Base-by-base conservation (phyloP, 208 protist species). In the Leishmania turanica region DNA sequence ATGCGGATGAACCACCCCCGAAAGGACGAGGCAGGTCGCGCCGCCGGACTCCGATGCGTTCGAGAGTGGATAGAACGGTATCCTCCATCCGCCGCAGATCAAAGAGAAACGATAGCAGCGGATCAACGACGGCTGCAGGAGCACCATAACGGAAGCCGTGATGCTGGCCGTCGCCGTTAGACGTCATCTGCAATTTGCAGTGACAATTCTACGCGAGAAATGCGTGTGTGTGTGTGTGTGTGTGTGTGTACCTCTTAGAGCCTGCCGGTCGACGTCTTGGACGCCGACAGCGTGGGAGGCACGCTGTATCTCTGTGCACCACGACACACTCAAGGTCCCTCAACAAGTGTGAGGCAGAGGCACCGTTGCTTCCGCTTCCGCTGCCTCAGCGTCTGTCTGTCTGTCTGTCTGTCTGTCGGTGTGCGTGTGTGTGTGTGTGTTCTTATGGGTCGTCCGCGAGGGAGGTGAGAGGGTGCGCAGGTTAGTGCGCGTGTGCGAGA, bases 21-120 rank as follows among this genome's bases (percentile, higher is more conserved):
- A 65, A 60, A 3, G 83, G 83, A 31, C 31, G 75, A 6, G 86
- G 86, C 21, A 86, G 79, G 31, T 17, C 11, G 37, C 58, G 34
- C 11, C 84, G 71, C 65, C 75, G 62, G 13, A 90, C 87, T 4
- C 91, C 91, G 24, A 91, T 24, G 51, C 82, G 49, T 27, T 79
- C 62, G 8, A 95, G 82, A 1, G 86, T 77, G 1, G 81, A 81
- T 8, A 91, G 7, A 0, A 95, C 66, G 19, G 54, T 75, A 0
- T 85, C 83, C 79, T 93, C 78, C 60, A 97, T 77, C 3, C 84
- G 88, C 17, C 78, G 89, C 15, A 97, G 77, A 68, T 89, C 88
- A 47, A 87, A 86, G 9, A 96, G 80, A 9, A 95, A 78, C 9
- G 91, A 92, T 5, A 94, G 84, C 15, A 97, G 84, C 13, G 94